phyloP scores from a whole-genome alignment of 2,329 filamentous ascomycete genomes.

The Nemania abortiva region DNA sequence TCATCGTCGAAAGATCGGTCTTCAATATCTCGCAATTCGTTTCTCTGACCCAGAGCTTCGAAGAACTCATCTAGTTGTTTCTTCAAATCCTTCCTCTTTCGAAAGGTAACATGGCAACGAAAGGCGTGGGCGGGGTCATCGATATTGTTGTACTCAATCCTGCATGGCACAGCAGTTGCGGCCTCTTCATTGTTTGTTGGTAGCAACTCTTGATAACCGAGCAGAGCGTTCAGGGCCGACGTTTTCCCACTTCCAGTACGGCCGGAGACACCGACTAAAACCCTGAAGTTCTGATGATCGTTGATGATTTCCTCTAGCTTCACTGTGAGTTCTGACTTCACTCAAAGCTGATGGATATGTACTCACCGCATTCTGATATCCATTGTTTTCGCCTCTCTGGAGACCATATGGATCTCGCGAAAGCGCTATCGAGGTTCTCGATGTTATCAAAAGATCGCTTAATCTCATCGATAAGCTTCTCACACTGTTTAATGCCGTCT shows the following conservation, averaged over 20 bases:
- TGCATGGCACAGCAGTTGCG: constrained; percentile 47
- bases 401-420: constrained; percentile 13
- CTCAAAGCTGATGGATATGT: not conserved
- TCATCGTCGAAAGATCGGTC: constrained; percentile 28
- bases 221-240: constrained; percentile 43
- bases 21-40: not conserved
- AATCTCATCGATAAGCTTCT: not conserved
- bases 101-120: constrained; percentile 45
- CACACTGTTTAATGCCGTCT: constrained; percentile 10
- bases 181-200: constrained; percentile 50
- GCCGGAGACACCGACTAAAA: constrained; percentile 46
- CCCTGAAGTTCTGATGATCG: constrained; percentile 30
- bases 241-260: constrained; percentile 49
- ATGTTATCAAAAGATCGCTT: not conserved
- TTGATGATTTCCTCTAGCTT: constrained; percentile 13
- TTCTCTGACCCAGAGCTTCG: constrained; percentile 14
- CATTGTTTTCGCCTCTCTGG: constrained; percentile 15
- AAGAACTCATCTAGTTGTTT: constrained; percentile 39
- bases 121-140: constrained; percentile 33
- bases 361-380: constrained; percentile 22
- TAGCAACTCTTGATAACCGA: constrained; percentile 46
- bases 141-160: constrained; percentile 47
- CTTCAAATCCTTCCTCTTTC: constrained; percentile 26
- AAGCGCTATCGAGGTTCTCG: not conserved
- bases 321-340: not conserved